Evolutionary conservation across 352 stramenopile genomes (phyloP).

Genomic region (Globisporangium lucens): DNA sequence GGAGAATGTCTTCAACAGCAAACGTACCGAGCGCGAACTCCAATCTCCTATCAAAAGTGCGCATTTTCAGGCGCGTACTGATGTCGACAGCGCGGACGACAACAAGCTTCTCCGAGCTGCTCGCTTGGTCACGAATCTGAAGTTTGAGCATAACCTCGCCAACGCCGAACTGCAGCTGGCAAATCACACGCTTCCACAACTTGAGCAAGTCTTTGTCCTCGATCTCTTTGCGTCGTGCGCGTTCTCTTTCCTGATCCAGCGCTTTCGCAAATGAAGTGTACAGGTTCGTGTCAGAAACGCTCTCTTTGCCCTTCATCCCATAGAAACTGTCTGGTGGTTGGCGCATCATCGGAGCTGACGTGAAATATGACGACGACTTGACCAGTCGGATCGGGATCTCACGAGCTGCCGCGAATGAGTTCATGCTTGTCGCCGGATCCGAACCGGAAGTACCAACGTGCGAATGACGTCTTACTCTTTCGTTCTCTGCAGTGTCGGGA

Average conservation of each 20-base stretch:
- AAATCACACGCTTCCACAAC: slow-evolving; percentile 71
- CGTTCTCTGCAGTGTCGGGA: not conserved
- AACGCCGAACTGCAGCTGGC: slow-evolving; percentile 55
- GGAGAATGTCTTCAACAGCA: slow-evolving; percentile 68
- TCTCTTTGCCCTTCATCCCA: slow-evolving; percentile 16
- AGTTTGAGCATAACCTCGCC: slow-evolving; percentile 47
- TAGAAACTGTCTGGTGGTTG: not conserved
- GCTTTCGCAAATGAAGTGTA: slow-evolving; percentile 38
- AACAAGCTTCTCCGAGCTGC: slow-evolving; percentile 45
- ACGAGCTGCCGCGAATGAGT: slow-evolving; percentile 8
- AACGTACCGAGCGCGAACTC: slow-evolving; percentile 76
- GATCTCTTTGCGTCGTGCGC: slow-evolving; percentile 45
- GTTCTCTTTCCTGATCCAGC: slow-evolving; percentile 35
- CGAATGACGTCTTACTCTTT: not conserved
- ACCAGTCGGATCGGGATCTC: slow-evolving; percentile 20
- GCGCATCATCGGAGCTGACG: slow-evolving; percentile 15
- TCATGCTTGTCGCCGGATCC: slow-evolving; percentile 10
- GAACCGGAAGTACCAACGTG: slow-evolving; percentile 2
- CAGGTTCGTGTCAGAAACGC: slow-evolving; percentile 26
- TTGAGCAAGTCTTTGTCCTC: slow-evolving; percentile 73
- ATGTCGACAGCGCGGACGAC: slow-evolving; percentile 56
- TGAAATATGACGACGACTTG: slow-evolving; percentile 24
- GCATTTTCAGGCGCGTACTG: slow-evolving; percentile 52
- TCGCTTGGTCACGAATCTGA: slow-evolving; percentile 47
- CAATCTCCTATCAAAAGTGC: slow-evolving; percentile 63